A percentile compares a stretch with the other conserved stretches of the same genome.
phyloP scores from a whole-genome alignment of 176 grass and related monocot genomes.

The Elaeis guineensis region DNA sequence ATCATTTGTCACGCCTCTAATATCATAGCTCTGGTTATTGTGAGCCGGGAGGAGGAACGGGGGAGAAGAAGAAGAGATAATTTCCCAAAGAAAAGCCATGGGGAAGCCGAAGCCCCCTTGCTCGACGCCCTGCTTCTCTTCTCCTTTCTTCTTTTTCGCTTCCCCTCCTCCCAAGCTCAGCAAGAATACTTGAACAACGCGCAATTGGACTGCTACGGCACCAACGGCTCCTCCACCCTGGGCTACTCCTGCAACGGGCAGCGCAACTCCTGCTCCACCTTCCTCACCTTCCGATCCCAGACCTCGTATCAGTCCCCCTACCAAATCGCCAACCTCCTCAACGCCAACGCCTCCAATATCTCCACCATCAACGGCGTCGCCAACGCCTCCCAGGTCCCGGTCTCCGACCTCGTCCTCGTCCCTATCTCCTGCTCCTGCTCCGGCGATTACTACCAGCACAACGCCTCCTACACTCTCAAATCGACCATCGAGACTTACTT shows the following conservation, averaged over 20 bases:
- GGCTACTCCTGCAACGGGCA: constrained; percentile 69
- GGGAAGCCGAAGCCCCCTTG: too few species aligned
- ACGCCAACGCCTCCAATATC: not conserved
- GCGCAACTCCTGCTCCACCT: constrained; percentile 26
- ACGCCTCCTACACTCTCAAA: constrained; percentile 38
- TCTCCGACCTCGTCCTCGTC: constrained; percentile 33
- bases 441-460: constrained; percentile 65
- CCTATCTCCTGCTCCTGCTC: constrained; percentile 54
- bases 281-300: constrained; percentile 39
- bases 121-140: too few species aligned
- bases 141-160: too few species aligned
- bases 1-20: too few species aligned
- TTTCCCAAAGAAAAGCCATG: too few species aligned
- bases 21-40: too few species aligned
- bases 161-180: constrained; percentile 28
- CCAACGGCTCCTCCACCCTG: constrained; percentile 43
- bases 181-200: constrained; percentile 47
- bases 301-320: constrained; percentile 29
- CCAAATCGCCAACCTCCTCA: constrained; percentile 48
- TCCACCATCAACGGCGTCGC: constrained; percentile 23
- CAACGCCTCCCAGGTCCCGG: constrained; percentile 13
- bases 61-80: too few species aligned
- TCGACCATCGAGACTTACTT: constrained; percentile 36
- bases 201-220: constrained; percentile 36
- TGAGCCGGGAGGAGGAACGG: too few species aligned